phyloP scores from a whole-genome alignment of 257 asterid species.

The Nicotiana undulata region DNA sequence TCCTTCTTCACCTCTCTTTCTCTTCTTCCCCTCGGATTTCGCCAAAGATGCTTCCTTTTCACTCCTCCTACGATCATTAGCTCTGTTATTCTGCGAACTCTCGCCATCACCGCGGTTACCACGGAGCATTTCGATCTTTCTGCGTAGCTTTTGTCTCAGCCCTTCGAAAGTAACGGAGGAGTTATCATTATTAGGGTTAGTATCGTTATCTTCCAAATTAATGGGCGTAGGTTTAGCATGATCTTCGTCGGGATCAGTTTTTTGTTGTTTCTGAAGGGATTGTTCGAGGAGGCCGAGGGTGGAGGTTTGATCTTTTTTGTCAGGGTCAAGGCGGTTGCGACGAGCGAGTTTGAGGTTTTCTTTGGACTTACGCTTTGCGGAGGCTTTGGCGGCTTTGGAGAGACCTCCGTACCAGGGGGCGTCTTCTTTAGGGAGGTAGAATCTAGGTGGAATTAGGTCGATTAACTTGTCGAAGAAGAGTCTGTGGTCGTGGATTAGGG shows the following conservation, averaged over 20 bases:
- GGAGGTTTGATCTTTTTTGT: conserved; percentile 41
- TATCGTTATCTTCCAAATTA: conserved; percentile 26
- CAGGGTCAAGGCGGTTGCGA: conserved; percentile 82
- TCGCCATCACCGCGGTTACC: conserved; percentile 53
- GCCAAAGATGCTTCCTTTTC: conserved; percentile 9
- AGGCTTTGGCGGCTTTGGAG: conserved; percentile 70
- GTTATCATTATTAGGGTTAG: conserved; percentile 16
- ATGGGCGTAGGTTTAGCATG: background rate
- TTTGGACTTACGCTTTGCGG: conserved; percentile 53
- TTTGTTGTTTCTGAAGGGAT: background rate
- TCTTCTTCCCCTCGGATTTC: conserved; percentile 24
- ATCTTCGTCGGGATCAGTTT: background rate
- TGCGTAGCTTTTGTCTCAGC: conserved; percentile 47
- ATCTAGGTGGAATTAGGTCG: conserved; percentile 65
- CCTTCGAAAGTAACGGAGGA: conserved; percentile 67
- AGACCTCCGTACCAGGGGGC: conserved; percentile 80
- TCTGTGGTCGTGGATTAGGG: conserved; percentile 35
- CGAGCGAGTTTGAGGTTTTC: conserved; percentile 58
- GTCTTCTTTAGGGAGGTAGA: conserved; percentile 65
- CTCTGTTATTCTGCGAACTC: background rate
- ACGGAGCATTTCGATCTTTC: conserved; percentile 51
- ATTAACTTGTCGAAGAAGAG: conserved; percentile 57
- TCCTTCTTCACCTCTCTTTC: conserved; percentile 17
- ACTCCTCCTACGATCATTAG: conserved; percentile 15
- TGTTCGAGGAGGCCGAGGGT: conserved; percentile 42